These are phyloP conservation scores for Aspergillus phoenicis DNA, from an alignment of 2,329 filamentous ascomycete species.

Conservation along the genomic window DNA sequence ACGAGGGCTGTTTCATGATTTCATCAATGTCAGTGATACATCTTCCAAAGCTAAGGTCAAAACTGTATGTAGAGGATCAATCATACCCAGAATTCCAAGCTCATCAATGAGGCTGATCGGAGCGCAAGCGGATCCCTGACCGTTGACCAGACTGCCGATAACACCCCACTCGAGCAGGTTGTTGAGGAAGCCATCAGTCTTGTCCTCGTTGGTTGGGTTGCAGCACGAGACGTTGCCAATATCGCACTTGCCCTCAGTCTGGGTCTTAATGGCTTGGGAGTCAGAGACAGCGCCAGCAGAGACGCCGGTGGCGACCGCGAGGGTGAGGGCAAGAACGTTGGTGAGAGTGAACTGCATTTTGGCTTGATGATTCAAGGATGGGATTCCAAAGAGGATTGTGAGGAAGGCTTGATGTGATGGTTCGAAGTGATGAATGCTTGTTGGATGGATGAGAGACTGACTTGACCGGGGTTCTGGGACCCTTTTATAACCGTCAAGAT, in stretches of 20 bases:
- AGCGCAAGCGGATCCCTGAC: not conserved
- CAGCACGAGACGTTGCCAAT: conserved; percentile 8
- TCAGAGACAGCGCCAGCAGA: not conserved
- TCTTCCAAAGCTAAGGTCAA: not conserved
- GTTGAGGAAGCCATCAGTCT: not conserved
- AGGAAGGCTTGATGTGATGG: not conserved
- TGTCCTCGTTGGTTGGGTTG: not conserved
- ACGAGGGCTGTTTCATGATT: not conserved
- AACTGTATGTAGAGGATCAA: not conserved
- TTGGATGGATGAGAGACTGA: not conserved
- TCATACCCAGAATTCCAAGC: conserved; percentile 9
- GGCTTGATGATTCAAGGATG: not conserved
- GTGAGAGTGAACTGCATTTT: conserved; percentile 8
- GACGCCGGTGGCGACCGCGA: not conserved
- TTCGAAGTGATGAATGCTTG: not conserved
- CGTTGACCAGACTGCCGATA: not conserved
- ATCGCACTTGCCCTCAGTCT: conserved; percentile 1
- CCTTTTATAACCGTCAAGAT: not conserved
- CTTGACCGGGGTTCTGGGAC: not conserved
- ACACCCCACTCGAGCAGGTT: not conserved
- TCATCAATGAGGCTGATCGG: conserved; percentile 7
- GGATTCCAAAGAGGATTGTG: not conserved
- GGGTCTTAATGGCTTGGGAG: not conserved
- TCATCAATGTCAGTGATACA: not conserved
- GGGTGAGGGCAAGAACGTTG: conserved; percentile 1